phyloP scores from a whole-genome alignment of 2,329 filamentous ascomycete genomes.

The Talaromyces sp. region DNA sequence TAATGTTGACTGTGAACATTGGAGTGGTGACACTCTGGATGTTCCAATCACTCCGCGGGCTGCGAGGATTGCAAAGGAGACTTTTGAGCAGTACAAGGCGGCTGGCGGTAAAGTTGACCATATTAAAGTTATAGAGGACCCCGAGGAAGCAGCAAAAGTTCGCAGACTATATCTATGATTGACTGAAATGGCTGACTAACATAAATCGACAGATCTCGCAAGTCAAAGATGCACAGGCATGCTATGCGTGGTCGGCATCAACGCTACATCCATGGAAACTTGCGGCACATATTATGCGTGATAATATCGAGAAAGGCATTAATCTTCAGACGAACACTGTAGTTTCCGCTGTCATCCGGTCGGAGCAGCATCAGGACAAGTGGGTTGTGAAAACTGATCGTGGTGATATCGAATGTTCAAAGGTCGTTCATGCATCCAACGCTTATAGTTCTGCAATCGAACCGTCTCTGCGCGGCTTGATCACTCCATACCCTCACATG shows the following conservation, averaged over 20 bases:
- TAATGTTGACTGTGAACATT: conserved; percentile 7
- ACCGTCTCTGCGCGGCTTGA: not conserved
- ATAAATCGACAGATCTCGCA: not conserved
- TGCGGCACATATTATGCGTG: conserved; percentile 9
- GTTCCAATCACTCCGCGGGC: not conserved
- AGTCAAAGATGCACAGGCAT: conserved; percentile 8
- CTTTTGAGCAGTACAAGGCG: not conserved
- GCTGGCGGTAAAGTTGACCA: conserved; percentile 7
- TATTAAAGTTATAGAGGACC: not conserved
- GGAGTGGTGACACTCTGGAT: conserved; percentile 3
- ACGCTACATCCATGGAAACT: conserved; percentile 5
- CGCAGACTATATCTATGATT: not conserved
- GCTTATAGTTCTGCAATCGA: conserved; percentile 8
- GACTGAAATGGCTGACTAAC: not conserved
- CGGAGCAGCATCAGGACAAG: not conserved
- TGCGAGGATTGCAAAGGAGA: not conserved
- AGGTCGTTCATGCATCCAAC: conserved; percentile 6
- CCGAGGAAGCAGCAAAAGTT: not conserved
- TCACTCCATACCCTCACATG: conserved; percentile 6
- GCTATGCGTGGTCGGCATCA: conserved; percentile 7
- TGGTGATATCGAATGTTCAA: not conserved
- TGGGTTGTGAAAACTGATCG: conserved; percentile 6
- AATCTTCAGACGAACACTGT: conserved; percentile 1
- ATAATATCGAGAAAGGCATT: not conserved
- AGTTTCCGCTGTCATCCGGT: not conserved